Evolutionary conservation across 2,329 filamentous ascomycete species (phyloP).

Genomic region (Tetracladium maxilliforme): DNA sequence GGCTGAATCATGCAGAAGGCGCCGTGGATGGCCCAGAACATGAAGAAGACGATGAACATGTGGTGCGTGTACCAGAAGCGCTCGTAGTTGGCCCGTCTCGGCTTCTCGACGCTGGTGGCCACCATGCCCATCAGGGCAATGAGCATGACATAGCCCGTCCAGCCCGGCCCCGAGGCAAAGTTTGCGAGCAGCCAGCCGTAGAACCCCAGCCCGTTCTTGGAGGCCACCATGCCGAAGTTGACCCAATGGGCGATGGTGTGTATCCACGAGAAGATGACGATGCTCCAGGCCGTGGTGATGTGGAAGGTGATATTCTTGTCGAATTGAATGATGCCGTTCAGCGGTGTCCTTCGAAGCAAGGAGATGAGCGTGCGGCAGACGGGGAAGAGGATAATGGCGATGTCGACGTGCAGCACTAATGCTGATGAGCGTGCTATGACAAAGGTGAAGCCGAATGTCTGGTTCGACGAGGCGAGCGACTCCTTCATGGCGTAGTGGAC

Average conservation of each 20-base stretch:
- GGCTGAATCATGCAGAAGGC: slow-evolving; percentile 86
- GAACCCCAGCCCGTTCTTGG: slow-evolving; percentile 62
- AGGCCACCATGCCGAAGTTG: slow-evolving; percentile 66
- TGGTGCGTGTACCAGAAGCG: slow-evolving; percentile 88
- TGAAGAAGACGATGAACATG: slow-evolving; percentile 76
- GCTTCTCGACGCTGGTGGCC: slow-evolving; percentile 62
- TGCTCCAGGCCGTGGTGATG: slow-evolving; percentile 73
- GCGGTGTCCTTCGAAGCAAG: slow-evolving; percentile 61
- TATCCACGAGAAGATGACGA: slow-evolving; percentile 78
- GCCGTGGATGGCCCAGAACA: slow-evolving; percentile 84
- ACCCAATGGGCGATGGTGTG: slow-evolving; percentile 81
- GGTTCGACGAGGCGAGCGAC: slow-evolving; percentile 49
- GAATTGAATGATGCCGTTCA: slow-evolving; percentile 79
- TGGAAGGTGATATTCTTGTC: slow-evolving; percentile 86
- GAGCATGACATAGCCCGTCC: slow-evolving; percentile 79
- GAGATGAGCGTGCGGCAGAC: slow-evolving; percentile 79
- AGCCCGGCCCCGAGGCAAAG: slow-evolving; percentile 66
- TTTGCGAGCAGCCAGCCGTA: slow-evolving; percentile 67
- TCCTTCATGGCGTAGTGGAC: slow-evolving; percentile 71
- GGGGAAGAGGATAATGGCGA: slow-evolving; percentile 65
- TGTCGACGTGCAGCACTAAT: slow-evolving; percentile 66
- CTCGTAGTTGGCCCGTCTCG: slow-evolving; percentile 68
- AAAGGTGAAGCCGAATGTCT: slow-evolving; percentile 61
- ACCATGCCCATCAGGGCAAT: slow-evolving; percentile 67
- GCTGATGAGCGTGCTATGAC: slow-evolving; percentile 64